These are phyloP conservation scores for Nectriaceae sp. DNA, from an alignment of 2,329 filamentous ascomycete genomes.

Conservation along the genomic window DNA sequence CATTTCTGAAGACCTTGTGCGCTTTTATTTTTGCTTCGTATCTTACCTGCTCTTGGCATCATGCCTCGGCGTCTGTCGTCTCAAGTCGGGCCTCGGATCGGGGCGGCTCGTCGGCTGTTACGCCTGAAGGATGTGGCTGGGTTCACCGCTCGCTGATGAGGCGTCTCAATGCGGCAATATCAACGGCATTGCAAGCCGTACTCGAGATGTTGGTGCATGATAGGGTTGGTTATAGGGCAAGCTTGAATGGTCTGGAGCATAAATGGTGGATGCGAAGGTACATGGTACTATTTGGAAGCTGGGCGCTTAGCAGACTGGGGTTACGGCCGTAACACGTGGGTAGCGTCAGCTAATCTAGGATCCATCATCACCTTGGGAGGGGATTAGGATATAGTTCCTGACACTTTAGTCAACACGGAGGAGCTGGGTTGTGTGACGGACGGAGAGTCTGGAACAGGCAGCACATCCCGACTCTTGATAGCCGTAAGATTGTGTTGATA, in stretches of 20 bases:
- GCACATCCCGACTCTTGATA: neutral
- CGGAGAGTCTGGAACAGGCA: neutral
- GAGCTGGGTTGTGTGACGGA: too few species aligned
- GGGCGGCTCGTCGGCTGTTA: neutral
- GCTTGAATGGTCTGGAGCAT: neutral
- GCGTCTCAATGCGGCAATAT: neutral
- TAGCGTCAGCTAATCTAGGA: neutral
- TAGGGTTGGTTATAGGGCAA: neutral
- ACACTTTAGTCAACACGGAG: too few species aligned
- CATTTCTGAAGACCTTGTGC: too few species aligned
- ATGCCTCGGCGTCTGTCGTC: neutral
- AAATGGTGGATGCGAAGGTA: neutral
- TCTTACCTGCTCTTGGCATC: neutral
- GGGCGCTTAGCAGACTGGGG: neutral
- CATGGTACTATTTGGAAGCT: neutral
- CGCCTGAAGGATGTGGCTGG: neutral
- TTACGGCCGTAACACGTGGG: neutral
- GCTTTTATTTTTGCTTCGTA: neutral
- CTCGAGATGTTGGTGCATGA: neutral
- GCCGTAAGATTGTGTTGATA: neutral
- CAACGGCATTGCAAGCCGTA: neutral
- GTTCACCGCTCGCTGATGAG: neutral
- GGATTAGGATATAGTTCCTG: too few species aligned
- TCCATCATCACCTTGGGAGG: neutral
- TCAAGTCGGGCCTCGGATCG: too few species aligned